Conservation (phyloP, 148 eudicot genomes). For the Dianthus caryophyllus region DNA sequence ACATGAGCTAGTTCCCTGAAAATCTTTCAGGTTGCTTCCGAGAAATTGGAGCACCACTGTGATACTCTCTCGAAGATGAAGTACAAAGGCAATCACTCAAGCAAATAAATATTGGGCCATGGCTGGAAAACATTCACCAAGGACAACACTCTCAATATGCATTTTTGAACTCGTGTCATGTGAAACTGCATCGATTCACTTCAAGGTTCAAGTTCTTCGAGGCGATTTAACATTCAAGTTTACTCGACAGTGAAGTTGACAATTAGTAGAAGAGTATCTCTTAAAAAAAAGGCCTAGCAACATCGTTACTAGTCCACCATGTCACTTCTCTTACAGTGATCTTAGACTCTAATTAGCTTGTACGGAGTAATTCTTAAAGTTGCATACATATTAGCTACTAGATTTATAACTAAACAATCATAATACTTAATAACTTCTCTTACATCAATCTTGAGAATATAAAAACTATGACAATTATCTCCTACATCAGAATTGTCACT, state of each 20-base stretch:
- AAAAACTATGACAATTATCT: too few relatives aligned
- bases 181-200: conserved; percentile 6
- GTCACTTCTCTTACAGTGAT: too few relatives aligned
- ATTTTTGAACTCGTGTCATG: conserved; percentile 34
- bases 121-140: conserved; percentile 35
- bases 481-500: too few relatives aligned
- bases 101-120: conserved; percentile 14
- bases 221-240: conserved; percentile 27
- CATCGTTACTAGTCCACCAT: too few relatives aligned
- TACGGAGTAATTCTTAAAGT: too few relatives aligned
- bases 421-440: too few relatives aligned
- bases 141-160: conserved; percentile 38
- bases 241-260: conserved; percentile 14
- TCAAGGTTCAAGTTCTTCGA: conserved; percentile 43
- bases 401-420: too few relatives aligned
- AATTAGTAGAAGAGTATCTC: background rate
- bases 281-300: background rate
- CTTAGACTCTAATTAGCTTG: too few relatives aligned
- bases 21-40: conserved; percentile 22
- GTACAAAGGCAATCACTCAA: conserved; percentile 11
- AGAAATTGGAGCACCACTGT: conserved; percentile 10
- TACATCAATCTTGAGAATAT: too few relatives aligned
- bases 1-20: conserved; percentile 23
- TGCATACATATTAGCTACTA: too few relatives aligned
- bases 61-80: conserved; percentile 27